A percentile compares a stretch with the other conserved stretches of the same genome.
Evolutionary conservation across 192 early-diverging fungal species (phyloP).

Genomic region (Podochytrium sp.): DNA sequence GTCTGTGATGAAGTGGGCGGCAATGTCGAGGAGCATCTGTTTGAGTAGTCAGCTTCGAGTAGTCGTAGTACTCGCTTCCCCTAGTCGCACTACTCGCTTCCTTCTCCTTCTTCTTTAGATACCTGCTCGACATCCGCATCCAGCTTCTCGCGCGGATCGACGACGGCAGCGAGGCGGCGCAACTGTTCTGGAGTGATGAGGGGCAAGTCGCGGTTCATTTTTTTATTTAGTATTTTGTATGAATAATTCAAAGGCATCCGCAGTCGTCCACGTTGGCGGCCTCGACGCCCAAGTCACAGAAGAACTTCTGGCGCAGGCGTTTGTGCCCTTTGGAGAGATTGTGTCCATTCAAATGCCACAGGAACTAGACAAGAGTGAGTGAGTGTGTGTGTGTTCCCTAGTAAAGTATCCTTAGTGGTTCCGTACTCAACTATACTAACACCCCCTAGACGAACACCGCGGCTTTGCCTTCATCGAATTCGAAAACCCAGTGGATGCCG

Average conservation of each 20-base stretch:
- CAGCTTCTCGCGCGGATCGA: constrained; percentile 27
- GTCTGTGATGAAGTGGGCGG: constrained; percentile 35
- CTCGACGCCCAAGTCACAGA: constrained; percentile 81
- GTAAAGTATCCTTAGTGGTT: neutral
- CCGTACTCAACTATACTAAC: neutral
- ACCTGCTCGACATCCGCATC: constrained; percentile 27
- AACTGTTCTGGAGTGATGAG: constrained; percentile 7
- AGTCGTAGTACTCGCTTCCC: neutral
- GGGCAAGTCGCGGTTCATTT: neutral
- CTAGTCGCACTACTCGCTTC: neutral
- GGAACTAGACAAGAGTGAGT: constrained; percentile 76
- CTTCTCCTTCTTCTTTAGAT: neutral
- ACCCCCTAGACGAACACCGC: constrained; percentile 68
- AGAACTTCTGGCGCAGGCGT: constrained; percentile 80
- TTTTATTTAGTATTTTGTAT: neutral
- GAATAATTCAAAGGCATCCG: constrained; percentile 1
- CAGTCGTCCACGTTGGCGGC: constrained; percentile 58
- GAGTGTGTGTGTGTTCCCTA: neutral
- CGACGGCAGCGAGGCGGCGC: neutral
- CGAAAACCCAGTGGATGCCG: constrained; percentile 79
- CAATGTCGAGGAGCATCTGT: constrained; percentile 42
- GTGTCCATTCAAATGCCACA: constrained; percentile 82
- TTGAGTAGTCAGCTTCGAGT: neutral
- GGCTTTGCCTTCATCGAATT: constrained; percentile 98
- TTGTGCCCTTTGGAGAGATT: constrained; percentile 97